phyloP scores from a whole-genome alignment of 169 alveolate genomes.

The Cryptosporidium andersoni region DNA sequence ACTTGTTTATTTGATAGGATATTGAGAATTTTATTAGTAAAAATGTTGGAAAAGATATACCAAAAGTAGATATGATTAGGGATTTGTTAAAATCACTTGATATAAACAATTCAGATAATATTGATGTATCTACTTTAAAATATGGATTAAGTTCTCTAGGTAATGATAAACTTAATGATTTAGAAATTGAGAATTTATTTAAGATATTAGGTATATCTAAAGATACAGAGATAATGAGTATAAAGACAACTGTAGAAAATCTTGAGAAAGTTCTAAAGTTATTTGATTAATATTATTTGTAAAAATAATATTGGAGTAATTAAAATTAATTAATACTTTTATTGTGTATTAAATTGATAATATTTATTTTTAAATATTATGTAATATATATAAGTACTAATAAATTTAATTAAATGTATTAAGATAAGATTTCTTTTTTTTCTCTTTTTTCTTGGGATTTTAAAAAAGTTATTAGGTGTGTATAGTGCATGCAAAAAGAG shows the following conservation, averaged over 20 bases:
- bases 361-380: too few species aligned
- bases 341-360: neutral
- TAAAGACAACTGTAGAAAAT: slow-evolving; percentile 2
- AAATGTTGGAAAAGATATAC: neutral
- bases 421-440: neutral
- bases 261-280: neutral
- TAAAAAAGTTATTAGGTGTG: neutral
- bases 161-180: slow-evolving; percentile 4
- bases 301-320: neutral
- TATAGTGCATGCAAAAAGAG: neutral
- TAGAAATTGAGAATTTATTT: slow-evolving; percentile 31
- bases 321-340: neutral
- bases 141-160: slow-evolving; percentile 58
- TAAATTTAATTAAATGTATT: too few species aligned
- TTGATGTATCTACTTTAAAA: slow-evolving; percentile 31
- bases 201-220: slow-evolving; percentile 5
- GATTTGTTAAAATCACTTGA: slow-evolving; percentile 29
- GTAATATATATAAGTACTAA: too few species aligned
- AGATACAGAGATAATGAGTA: slow-evolving; percentile 15
- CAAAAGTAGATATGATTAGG: slow-evolving; percentile 18
- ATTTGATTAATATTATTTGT: neutral
- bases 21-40: slow-evolving; percentile 9
- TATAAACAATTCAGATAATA: slow-evolving; percentile 31
- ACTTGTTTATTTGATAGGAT: slow-evolving; percentile 5
- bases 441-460: too few species aligned